Percentiles rank a stretch among this genome's conserved stretches.
Evolutionary conservation across 495 filamentous ascomycete species (phyloP).

Genomic region (Trichoderma virens): DNA sequence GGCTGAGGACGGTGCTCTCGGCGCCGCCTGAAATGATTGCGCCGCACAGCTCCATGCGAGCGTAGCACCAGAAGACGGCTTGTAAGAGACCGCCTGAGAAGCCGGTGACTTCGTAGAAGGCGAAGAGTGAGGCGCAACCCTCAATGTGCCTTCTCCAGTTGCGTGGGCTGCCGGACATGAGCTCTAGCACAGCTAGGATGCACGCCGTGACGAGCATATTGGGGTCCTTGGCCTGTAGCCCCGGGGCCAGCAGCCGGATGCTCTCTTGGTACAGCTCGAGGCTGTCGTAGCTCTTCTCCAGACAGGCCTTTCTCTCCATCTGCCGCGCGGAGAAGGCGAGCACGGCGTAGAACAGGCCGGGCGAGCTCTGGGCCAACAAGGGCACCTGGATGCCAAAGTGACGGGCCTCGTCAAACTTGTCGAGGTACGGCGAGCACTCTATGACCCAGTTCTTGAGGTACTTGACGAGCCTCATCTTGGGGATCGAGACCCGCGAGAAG

Average conservation of each 20-base stretch:
- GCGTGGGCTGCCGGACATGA: slow-evolving; percentile 17
- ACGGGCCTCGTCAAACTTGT: slow-evolving; percentile 16
- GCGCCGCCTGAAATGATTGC: slow-evolving; percentile 13
- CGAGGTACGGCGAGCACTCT: slow-evolving; percentile 13
- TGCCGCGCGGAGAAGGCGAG: slow-evolving; percentile 37
- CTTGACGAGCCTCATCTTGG: slow-evolving; percentile 10
- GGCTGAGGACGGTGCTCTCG: slow-evolving; percentile 11
- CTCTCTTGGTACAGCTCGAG: slow-evolving; percentile 35
- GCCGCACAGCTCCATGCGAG: slow-evolving; percentile 16
- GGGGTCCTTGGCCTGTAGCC: slow-evolving; percentile 19
- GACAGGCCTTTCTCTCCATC: slow-evolving; percentile 33
- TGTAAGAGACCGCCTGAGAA: slow-evolving; percentile 15
- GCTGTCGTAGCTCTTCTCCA: slow-evolving; percentile 31
- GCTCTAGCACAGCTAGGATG: slow-evolving; percentile 18
- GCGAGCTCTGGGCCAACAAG: slow-evolving; percentile 30
- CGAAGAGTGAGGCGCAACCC: slow-evolving; percentile 17
- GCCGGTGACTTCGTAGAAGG: slow-evolving; percentile 14
- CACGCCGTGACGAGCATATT: slow-evolving; percentile 16
- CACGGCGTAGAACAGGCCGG: slow-evolving; percentile 33
- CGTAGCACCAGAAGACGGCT: slow-evolving; percentile 19
- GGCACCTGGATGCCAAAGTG: slow-evolving; percentile 34
- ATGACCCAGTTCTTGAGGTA: slow-evolving; percentile 13
- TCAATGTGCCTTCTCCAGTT: slow-evolving; percentile 19
- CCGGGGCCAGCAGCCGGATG: slow-evolving; percentile 33
- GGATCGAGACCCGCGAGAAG: slow-evolving; percentile 10